phyloP scores from a whole-genome alignment of 2,329 filamentous ascomycete genomes.

The Sporothrix inflata region DNA sequence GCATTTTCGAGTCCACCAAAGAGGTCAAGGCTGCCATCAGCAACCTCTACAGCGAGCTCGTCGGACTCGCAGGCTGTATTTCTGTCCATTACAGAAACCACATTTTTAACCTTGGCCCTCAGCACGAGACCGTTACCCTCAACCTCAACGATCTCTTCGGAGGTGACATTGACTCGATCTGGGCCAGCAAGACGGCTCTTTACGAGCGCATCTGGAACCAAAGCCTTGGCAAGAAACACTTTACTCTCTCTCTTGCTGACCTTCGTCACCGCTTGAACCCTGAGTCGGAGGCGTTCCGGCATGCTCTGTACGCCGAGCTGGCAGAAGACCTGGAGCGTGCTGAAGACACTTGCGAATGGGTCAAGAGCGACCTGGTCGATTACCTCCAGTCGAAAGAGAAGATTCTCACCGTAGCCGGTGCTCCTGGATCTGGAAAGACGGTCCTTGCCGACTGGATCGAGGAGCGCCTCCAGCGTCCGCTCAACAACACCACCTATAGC shows the following conservation, averaged over 20 bases:
- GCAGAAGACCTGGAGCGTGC: conserved; percentile 44
- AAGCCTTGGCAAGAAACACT: conserved; percentile 39
- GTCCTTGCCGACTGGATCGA: conserved; percentile 67
- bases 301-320: conserved; percentile 44
- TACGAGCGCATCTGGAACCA: conserved; percentile 44
- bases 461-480: conserved; percentile 45
- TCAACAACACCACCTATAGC: conserved; percentile 43
- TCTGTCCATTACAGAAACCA: conserved; percentile 43
- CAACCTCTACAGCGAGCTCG: conserved; percentile 43
- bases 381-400: conserved; percentile 44
- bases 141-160: conserved; percentile 46
- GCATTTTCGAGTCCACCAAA: conserved; percentile 41
- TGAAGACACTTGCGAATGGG: conserved; percentile 48
- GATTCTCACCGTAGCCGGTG: conserved; percentile 57
- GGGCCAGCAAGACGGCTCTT: conserved; percentile 41
- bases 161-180: conserved; percentile 42
- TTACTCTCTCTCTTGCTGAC: conserved; percentile 37
- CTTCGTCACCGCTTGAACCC: conserved; percentile 42
- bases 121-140: conserved; percentile 37
- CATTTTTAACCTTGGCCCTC: conserved; percentile 40
- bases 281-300: conserved; percentile 34
- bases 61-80: conserved; percentile 43
- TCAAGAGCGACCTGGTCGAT: conserved; percentile 42
- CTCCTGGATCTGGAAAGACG: conserved; percentile 83
- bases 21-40: conserved; percentile 42